Evolutionary conservation across 2,329 filamentous ascomycete species (phyloP).

Genomic region (Epichloe uncinata): DNA sequence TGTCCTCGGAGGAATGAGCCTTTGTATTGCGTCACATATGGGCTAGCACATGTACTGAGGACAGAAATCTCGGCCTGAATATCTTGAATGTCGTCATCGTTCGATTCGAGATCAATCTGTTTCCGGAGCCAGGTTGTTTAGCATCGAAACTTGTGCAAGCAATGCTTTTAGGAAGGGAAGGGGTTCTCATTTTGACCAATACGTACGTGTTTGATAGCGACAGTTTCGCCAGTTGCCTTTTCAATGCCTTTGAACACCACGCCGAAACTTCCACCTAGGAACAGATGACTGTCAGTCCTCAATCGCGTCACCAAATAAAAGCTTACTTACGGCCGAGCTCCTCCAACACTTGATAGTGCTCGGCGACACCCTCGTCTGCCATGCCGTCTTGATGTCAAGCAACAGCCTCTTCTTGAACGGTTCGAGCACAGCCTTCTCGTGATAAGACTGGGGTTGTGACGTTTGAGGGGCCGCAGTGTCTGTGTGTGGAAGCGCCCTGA

Average conservation of each 20-base stretch:
- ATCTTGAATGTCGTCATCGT: constrained; percentile 95
- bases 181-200: not conserved
- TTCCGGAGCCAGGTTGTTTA: not conserved
- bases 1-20: constrained; percentile 90
- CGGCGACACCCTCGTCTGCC: constrained; percentile 57
- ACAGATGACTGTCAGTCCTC: not conserved
- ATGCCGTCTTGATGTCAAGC: constrained; percentile 25
- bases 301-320: not conserved
- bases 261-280: constrained; percentile 79
- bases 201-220: constrained; percentile 90
- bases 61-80: constrained; percentile 97
- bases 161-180: not conserved
- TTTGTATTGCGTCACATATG: constrained; percentile 94
- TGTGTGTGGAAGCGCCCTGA: not conserved
- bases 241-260: constrained; percentile 96
- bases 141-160: not conserved
- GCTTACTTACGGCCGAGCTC: constrained; percentile 74
- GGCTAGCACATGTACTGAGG: constrained; percentile 85
- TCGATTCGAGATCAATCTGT: constrained; percentile 96
- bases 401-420: constrained; percentile 4
- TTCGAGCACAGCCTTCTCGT: not conserved
- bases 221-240: constrained; percentile 76
- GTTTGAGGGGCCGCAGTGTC: not conserved
- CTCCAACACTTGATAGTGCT: constrained; percentile 87
- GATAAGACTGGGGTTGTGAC: not conserved